Evolutionary conservation across 73 alveolate genomes (phyloP), one percentile per base, ranked within the genome.

Genomic region (Loxodes magnus): DNA sequence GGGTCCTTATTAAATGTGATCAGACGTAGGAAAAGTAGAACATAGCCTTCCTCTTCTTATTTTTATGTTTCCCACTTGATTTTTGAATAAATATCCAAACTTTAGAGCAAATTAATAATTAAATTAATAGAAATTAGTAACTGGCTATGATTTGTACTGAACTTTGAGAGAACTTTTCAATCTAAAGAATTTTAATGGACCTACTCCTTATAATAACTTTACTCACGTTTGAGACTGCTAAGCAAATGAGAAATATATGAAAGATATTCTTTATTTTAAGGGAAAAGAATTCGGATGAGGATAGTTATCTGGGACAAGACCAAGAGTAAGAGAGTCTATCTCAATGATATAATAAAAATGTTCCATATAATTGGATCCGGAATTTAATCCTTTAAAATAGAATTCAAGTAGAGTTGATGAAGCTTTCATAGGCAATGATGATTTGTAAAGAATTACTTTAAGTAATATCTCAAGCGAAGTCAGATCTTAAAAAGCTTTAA

Each of bases 221-320:
- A 33, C 43, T 7, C 43, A 46, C 6, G 59, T 46, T 1, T 46
- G 59, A 3, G 59, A 46, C 59, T 46, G 59, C 2, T n/a, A 46
- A 19, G n/a, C 9, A 24, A 22, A 46, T 2, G 20, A n/a, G 9
- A n/a, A 21, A 12, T 46, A n/a, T 24, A 46, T 46, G 59, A 41
- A 46, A 46, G 39, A 2, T 0, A 41, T 23, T 46, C n/a, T 25
- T 10, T 10, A 21, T 5, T 46, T 46, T 41, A 46, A 24, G 34
- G 19, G 26, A 12, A 46, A 46, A 46, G 53, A 39, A 16, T 39
- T 39, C 19, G 14, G 53, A 15, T 2, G 10, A 10, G 20, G 53
- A 39, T n/a, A 16, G 19, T 16, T 39, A 16, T 39, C 35, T 16
- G 7, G 9, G 9, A 16, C 53, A 12, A 1, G 14, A 16, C 9